phyloP scores from a whole-genome alignment of 2,329 filamentous ascomycete species.

The Aureobasidium sp. region DNA sequence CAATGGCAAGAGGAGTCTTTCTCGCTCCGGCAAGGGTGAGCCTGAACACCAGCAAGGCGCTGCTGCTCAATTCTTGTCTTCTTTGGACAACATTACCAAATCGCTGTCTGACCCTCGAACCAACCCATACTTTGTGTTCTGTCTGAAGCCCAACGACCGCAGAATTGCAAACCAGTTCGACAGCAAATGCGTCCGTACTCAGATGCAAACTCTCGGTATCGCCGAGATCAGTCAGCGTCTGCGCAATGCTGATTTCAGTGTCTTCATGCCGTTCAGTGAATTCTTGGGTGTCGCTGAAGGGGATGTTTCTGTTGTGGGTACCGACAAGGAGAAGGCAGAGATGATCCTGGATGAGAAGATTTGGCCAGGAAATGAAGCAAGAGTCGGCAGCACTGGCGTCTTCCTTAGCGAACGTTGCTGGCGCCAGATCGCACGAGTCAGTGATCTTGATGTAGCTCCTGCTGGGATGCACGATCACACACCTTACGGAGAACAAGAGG shows the following conservation, averaged over 20 bases:
- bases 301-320: slow-evolving; percentile 80
- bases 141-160: slow-evolving; percentile 92
- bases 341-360: slow-evolving; percentile 84
- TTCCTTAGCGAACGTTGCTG: slow-evolving; percentile 95
- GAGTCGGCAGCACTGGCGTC: slow-evolving; percentile 83
- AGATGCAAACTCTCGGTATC: slow-evolving; percentile 92
- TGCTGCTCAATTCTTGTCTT: slow-evolving; percentile 83
- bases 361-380: slow-evolving; percentile 88
- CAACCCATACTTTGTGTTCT: slow-evolving; percentile 95
- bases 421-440: slow-evolving; percentile 77
- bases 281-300: slow-evolving; percentile 84
- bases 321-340: slow-evolving; percentile 85
- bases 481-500: slow-evolving; percentile 52
- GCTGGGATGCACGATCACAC: slow-evolving; percentile 51
- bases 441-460: slow-evolving; percentile 52
- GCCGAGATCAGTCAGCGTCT: slow-evolving; percentile 93
- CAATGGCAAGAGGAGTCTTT: slow-evolving; percentile 29
- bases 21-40: slow-evolving; percentile 33
- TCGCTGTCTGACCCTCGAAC: slow-evolving; percentile 74
- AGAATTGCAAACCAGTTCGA: slow-evolving; percentile 98
- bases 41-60: slow-evolving; percentile 66
- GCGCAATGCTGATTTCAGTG: slow-evolving; percentile 86
- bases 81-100: slow-evolving; percentile 84
- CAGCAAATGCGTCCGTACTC: slow-evolving; percentile 92
- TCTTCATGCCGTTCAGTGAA: slow-evolving; percentile 93